Evolutionary conservation across 2,329 filamentous ascomycete species (phyloP), one percentile per base, ranked within the genome.

Genomic region (Aspergillus niger): DNA sequence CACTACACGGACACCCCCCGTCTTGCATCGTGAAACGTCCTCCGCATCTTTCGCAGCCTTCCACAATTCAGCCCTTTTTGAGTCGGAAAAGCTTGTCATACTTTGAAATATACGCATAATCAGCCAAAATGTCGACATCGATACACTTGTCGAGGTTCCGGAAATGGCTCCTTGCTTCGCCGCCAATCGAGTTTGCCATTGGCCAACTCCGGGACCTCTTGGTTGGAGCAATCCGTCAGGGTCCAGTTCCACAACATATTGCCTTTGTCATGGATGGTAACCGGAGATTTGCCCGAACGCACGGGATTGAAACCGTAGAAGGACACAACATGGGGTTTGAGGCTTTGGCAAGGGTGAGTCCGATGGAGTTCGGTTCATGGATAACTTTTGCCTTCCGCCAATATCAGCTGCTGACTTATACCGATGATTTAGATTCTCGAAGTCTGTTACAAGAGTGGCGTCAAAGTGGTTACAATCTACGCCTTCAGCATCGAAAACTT

Each of bases 251-350:
- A 8, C 89, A 92, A 72, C 95, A 99, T 86, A 87, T 99, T 62
- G 95, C 95, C n/a, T 99, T 99, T 73, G 94, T 97, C 69, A 99
- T 99, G 95, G 95, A 99, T 75, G 95, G 95, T 58, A 99, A 99
- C 79, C 83, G 95, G 70, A 89, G 95, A 49, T 99, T 96, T 80
- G 95, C 95, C 13, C 86, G 91, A 63, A 90, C 85, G 64, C 92
- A 95, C 79, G 88, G 94, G 65, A 97, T 99, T 74, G 95, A 99
- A 81, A 97, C 93, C 0, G 89, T 98, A 36, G 94, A 99, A 78
- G 95, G 95, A 24, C 95, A 99, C 75, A 93, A 97, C 74, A 81
- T 96, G 69, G 95, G 95, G 2, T 99, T 98, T 70, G 95, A 99
- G 79, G 93, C 95, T 30, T 82, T 99, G 63, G 95, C 94, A 53